Percentiles rank a stretch among this genome's conserved stretches.
Conservation (phyloP, 495 filamentous ascomycete genomes). For the Aspergillus indologenus region DNA sequence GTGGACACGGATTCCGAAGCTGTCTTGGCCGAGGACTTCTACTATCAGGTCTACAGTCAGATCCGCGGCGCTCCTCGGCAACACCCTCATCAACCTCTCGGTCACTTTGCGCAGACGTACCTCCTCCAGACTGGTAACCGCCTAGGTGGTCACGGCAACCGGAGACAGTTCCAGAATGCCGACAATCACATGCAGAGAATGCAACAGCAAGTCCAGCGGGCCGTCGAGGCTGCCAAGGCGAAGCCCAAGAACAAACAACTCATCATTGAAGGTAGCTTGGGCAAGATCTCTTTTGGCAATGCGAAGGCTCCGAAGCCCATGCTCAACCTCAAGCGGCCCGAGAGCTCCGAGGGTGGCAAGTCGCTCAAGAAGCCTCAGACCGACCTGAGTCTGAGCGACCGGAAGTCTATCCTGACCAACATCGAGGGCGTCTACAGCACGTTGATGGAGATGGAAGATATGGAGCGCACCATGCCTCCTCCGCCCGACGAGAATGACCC, state of each 20-base stretch:
- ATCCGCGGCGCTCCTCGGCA: constrained; percentile 85
- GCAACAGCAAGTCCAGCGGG: constrained; percentile 97
- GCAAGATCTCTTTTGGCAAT: constrained; percentile 99
- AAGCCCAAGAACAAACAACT: constrained; percentile 97
- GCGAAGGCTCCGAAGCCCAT: constrained; percentile 93
- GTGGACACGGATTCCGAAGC: constrained; percentile 77
- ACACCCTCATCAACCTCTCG: constrained; percentile 85
- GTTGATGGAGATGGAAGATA: constrained; percentile 90
- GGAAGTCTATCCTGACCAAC: constrained; percentile 76
- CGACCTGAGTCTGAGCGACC: constrained; percentile 60
- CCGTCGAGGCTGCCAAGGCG: constrained; percentile 92
- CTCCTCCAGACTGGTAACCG: constrained; percentile 87
- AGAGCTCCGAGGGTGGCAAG: constrained; percentile 56
- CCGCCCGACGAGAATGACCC: constrained; percentile 60
- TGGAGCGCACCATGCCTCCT: constrained; percentile 83
- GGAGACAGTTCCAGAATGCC: constrained; percentile 68
- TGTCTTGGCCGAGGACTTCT: constrained; percentile 87
- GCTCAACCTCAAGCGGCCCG: constrained; percentile 90
- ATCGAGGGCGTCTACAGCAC: constrained; percentile 84
- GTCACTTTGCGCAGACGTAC: constrained; percentile 97
- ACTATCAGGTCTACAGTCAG: constrained; percentile 94
- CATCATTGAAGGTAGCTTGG: constrained; percentile 96
- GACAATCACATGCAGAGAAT: constrained; percentile 98
- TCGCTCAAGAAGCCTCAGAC: constrained; percentile 41
- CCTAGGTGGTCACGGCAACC: constrained; percentile 57